Evolutionary conservation across 164 flowering plant genomes (phyloP).

Genomic region (Stephania japonica): DNA sequence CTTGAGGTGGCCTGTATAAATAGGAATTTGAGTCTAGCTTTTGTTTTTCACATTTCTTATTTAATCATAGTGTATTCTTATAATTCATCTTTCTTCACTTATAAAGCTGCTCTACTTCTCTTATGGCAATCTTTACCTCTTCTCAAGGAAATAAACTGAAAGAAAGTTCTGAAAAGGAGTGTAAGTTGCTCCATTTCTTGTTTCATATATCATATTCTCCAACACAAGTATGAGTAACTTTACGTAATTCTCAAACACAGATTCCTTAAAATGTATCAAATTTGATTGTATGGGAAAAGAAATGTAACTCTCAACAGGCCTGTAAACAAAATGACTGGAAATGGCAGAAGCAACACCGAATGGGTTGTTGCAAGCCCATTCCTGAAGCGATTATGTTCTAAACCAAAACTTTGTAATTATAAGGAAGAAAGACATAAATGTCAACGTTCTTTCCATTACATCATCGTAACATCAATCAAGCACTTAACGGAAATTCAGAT

Average conservation of each 20-base stretch:
- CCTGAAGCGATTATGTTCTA: too few species aligned
- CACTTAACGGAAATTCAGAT: not conserved
- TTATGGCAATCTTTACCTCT: not conserved
- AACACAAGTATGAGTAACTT: too few species aligned
- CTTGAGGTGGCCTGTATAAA: slow-evolving; percentile 10
- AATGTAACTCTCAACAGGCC: not conserved
- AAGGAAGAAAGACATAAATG: not conserved
- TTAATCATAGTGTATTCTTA: not conserved
- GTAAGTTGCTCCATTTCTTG: too few species aligned
- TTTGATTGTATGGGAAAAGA: too few species aligned
- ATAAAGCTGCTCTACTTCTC: not conserved
- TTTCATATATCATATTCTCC: too few species aligned
- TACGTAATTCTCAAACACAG: too few species aligned
- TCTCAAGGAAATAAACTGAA: not conserved
- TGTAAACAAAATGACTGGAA: not conserved
- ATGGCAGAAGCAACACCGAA: too few species aligned
- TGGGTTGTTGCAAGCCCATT: too few species aligned
- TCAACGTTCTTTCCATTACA: not conserved
- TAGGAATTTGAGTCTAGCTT: not conserved
- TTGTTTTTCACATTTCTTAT: not conserved
- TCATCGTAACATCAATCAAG: not conserved
- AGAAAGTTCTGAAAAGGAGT: not conserved
- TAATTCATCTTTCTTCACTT: not conserved
- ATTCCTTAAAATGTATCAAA: too few species aligned
- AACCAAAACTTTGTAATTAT: too few species aligned